Conservation (phyloP, 2,329 filamentous ascomycete genomes). For the Bipolaris gigantea region DNA sequence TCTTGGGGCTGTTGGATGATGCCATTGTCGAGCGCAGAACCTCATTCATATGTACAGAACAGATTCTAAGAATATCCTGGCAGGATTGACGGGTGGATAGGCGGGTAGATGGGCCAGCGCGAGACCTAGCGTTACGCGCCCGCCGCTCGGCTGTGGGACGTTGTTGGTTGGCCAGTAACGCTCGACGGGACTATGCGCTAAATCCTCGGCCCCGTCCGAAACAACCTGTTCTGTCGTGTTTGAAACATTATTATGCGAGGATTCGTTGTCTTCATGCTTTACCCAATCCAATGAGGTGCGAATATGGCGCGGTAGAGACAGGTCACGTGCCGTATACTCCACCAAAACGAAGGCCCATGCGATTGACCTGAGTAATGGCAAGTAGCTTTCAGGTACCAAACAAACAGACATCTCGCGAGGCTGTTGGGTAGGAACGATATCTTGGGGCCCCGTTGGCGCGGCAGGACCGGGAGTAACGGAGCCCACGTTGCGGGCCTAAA, state of each 20-base stretch:
- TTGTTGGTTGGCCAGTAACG: conserved; percentile 19
- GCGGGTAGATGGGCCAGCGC: conserved; percentile 13
- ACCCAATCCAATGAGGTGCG: conserved; percentile 1
- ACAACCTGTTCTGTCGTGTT: conserved; percentile 15
- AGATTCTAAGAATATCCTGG: conserved; percentile 19
- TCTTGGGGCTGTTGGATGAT: conserved; percentile 8
- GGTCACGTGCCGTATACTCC: conserved; percentile 2
- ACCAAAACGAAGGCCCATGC: not conserved
- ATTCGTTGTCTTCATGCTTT: conserved; percentile 5
- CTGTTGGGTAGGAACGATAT: not conserved
- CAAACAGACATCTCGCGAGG: not conserved
- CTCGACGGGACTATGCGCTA: conserved; percentile 14
- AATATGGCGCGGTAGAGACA: not conserved
- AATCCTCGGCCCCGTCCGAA: conserved; percentile 14
- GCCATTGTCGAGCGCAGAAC: not conserved
- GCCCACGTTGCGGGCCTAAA: not conserved
- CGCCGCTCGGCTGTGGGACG: conserved; percentile 19
- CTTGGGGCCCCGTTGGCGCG: not conserved
- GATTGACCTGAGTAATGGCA: not conserved
- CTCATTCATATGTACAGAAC: conserved; percentile 14
- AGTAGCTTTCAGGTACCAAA: not conserved
- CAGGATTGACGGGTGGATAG: conserved; percentile 11
- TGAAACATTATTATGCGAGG: conserved; percentile 16
- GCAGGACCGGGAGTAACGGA: not conserved
- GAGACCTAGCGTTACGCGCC: conserved; percentile 27